A percentile compares a stretch with the other conserved stretches of the same genome.
Evolutionary conservation across 768 basidiomycete species (phyloP).

Genomic region (Amanita phalloides): DNA sequence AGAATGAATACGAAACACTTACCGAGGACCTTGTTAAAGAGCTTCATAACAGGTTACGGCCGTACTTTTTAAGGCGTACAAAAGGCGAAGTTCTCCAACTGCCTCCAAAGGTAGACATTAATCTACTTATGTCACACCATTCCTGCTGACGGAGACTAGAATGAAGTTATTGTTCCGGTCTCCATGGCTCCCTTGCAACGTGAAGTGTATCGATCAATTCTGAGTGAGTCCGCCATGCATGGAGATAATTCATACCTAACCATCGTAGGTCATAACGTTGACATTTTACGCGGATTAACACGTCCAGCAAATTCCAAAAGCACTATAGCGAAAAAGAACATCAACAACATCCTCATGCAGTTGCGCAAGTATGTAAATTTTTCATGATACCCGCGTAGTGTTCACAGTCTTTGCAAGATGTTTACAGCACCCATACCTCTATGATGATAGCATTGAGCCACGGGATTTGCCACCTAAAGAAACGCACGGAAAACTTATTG

Average conservation of each 20-base stretch:
- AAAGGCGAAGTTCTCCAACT: conserved; percentile 89
- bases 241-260: conserved; percentile 4
- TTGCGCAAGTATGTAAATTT: conserved; percentile 56
- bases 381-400: background rate
- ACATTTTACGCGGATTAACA: conserved; percentile 51
- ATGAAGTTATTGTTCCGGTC: conserved; percentile 86
- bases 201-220: conserved; percentile 77
- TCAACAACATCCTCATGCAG: conserved; percentile 85
- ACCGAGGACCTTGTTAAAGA: conserved; percentile 73
- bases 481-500: conserved; percentile 70
- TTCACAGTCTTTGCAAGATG: conserved; percentile 36
- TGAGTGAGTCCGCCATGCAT: conserved; percentile 34
- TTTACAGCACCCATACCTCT: conserved; percentile 87
- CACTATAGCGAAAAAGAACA: conserved; percentile 35
- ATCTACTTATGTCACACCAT: background rate
- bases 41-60: conserved; percentile 68
- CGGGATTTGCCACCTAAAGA: conserved; percentile 41
- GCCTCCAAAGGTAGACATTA: conserved; percentile 67
- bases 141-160: conserved; percentile 30
- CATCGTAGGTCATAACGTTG: conserved; percentile 56
- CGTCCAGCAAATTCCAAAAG: conserved; percentile 26
- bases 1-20: conserved; percentile 66
- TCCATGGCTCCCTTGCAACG: conserved; percentile 82
- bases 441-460: conserved; percentile 73
- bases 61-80: conserved; percentile 88